These are phyloP conservation scores for Inosperma sp. DNA, from an alignment of 768 basidiomycete species.

Conservation along the genomic window DNA sequence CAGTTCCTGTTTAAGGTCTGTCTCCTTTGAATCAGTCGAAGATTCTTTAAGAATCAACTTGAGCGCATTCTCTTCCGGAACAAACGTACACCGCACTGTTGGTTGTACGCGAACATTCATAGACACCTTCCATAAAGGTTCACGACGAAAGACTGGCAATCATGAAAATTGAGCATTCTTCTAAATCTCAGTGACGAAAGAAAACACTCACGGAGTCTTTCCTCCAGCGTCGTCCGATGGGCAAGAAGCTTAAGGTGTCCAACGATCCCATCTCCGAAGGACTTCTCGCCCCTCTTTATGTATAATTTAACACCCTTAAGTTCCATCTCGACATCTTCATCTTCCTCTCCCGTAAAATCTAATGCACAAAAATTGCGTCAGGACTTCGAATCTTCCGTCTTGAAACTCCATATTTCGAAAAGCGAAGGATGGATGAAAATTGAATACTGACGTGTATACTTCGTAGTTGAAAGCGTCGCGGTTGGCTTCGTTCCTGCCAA, in stretches of 20 bases:
- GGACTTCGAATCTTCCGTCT: conserved; percentile 7
- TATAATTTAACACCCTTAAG: conserved; percentile 60
- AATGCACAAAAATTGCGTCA: conserved; percentile 12
- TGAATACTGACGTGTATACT: conserved; percentile 30
- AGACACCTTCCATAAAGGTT: conserved; percentile 64
- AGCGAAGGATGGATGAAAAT: conserved; percentile 13
- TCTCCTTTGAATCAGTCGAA: conserved; percentile 14
- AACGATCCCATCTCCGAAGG: conserved; percentile 55
- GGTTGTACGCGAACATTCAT: conserved; percentile 59
- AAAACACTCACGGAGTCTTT: conserved; percentile 44
- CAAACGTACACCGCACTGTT: conserved; percentile 54
- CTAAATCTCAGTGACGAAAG: not conserved
- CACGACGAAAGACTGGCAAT: conserved; percentile 60
- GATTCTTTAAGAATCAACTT: conserved; percentile 51
- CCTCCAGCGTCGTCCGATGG: conserved; percentile 36
- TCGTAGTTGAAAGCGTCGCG: conserved; percentile 15
- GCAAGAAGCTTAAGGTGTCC: conserved; percentile 59
- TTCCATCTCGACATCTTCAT: conserved; percentile 52
- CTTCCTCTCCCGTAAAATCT: conserved; percentile 63
- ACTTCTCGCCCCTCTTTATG: conserved; percentile 49
- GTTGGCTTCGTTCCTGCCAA: conserved; percentile 15
- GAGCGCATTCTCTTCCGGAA: conserved; percentile 49
- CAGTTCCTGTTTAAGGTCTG: conserved; percentile 37
- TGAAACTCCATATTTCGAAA: conserved; percentile 1
- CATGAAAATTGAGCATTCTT: not conserved